These are phyloP conservation scores for Beta corolliflora DNA, from an alignment of 179 eudicot genomes.

Conservation along the genomic window DNA sequence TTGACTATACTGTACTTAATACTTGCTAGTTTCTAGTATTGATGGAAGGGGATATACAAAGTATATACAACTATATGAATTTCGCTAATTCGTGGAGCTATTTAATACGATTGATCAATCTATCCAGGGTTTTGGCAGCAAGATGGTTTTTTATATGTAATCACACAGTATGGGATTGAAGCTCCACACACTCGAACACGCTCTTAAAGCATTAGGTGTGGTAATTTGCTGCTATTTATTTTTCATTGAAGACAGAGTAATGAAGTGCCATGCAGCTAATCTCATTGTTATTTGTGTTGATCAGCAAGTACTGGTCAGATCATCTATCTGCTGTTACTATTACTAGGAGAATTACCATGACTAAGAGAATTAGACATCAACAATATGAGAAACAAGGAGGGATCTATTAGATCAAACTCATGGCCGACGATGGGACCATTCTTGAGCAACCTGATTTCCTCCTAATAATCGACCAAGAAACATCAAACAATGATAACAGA, in stretches of 20 bases:
- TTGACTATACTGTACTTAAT: neutral
- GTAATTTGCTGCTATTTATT: no score
- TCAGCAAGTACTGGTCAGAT: no score
- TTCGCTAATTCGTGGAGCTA: neutral
- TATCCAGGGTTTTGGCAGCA: neutral
- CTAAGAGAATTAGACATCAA: no score
- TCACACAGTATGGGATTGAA: neutral
- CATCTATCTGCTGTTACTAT: no score
- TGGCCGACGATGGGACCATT: no score
- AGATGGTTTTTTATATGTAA: neutral
- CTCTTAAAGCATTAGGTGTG: neutral
- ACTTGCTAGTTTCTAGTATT: neutral
- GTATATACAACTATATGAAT: neutral
- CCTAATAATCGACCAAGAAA: no score
- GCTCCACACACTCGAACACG: neutral
- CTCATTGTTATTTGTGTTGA: no score
- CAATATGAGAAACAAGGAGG: no score
- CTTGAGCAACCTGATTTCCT: no score
- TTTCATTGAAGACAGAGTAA: neutral
- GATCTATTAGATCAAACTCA: no score
- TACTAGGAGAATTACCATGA: no score
- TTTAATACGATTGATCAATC: neutral
- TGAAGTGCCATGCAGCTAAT: neutral
- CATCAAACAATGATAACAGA: no score
- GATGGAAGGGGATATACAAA: neutral